Evolutionary conservation across 495 filamentous ascomycete species (phyloP).

Genomic region (Xylaria grammica): DNA sequence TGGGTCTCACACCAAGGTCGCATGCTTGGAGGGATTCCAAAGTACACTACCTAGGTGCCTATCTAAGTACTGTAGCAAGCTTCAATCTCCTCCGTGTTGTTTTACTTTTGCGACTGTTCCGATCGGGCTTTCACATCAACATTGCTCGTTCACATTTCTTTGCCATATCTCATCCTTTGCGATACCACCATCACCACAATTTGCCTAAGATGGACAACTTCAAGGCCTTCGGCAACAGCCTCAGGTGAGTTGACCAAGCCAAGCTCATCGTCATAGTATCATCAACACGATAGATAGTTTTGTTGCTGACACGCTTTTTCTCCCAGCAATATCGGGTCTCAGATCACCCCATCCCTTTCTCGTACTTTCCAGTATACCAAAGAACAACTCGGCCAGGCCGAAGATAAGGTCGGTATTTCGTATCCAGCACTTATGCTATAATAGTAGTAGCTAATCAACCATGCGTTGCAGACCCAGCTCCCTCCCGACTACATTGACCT

Average conservation of each 20-base stretch:
- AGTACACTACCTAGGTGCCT: too few relatives aligned
- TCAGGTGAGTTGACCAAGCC: conserved; percentile 32
- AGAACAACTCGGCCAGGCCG: conserved; percentile 93
- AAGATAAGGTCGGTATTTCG: conserved; percentile 74
- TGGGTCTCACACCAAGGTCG: too few relatives aligned
- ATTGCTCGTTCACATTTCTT: not conserved
- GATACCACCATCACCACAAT: not conserved
- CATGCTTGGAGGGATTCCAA: too few relatives aligned
- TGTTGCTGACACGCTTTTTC: conserved; percentile 22
- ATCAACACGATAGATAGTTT: not conserved
- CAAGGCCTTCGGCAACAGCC: conserved; percentile 59
- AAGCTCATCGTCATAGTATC: conserved; percentile 14
- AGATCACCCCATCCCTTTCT: conserved; percentile 86
- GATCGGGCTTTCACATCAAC: not conserved
- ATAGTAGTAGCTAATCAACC: conserved; percentile 20
- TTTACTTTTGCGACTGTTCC: conserved; percentile 9
- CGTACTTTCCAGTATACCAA: conserved; percentile 96
- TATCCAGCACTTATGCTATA: not conserved
- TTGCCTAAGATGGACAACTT: conserved; percentile 66
- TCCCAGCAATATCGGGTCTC: conserved; percentile 51
- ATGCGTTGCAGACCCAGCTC: conserved; percentile 75
- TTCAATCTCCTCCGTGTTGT: not conserved
- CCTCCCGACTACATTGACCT: conserved; percentile 97
- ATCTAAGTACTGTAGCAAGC: too few relatives aligned
- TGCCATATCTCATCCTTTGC: not conserved